A percentile compares a stretch with the other conserved stretches of the same genome.
Evolutionary conservation across 1,284 basidiomycete species (phyloP).

Genomic region (Heliocybe sulcata): DNA sequence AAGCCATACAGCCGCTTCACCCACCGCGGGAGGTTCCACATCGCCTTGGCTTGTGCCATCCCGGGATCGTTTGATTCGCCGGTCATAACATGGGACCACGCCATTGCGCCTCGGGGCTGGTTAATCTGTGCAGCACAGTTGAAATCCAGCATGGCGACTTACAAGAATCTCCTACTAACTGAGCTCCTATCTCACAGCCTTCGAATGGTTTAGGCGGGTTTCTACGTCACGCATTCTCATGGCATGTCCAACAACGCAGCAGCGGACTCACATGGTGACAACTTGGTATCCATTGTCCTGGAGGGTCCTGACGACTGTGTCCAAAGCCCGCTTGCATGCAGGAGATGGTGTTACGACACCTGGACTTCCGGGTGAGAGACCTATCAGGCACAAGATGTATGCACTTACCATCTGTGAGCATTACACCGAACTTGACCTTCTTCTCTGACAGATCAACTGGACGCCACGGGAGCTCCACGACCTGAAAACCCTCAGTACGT

Average conservation of each 20-base stretch:
- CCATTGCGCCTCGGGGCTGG: neutral
- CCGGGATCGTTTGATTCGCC: slow-evolving; percentile 39
- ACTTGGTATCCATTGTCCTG: neutral
- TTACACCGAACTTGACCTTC: slow-evolving; percentile 40
- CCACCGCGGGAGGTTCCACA: slow-evolving; percentile 31
- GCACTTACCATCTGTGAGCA: slow-evolving; percentile 43
- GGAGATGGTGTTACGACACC: neutral
- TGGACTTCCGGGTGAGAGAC: neutral
- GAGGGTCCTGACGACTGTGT: neutral
- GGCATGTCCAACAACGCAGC: neutral
- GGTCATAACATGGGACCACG: neutral
- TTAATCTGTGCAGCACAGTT: neutral
- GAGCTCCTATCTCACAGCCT: slow-evolving; percentile 29
- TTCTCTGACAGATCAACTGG: neutral
- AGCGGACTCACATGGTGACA: neutral
- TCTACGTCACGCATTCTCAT: neutral
- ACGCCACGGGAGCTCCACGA: neutral
- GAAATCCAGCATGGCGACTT: slow-evolving; percentile 4
- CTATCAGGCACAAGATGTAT: neutral
- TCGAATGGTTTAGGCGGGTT: slow-evolving; percentile 27
- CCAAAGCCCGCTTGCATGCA: neutral
- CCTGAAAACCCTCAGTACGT: neutral
- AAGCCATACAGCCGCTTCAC: slow-evolving; percentile 27
- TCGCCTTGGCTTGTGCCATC: slow-evolving; percentile 17
- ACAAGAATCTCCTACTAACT: slow-evolving; percentile 34